Evolutionary conservation across 495 filamentous ascomycete species (phyloP).

Genomic region (Penicillium steckii): DNA sequence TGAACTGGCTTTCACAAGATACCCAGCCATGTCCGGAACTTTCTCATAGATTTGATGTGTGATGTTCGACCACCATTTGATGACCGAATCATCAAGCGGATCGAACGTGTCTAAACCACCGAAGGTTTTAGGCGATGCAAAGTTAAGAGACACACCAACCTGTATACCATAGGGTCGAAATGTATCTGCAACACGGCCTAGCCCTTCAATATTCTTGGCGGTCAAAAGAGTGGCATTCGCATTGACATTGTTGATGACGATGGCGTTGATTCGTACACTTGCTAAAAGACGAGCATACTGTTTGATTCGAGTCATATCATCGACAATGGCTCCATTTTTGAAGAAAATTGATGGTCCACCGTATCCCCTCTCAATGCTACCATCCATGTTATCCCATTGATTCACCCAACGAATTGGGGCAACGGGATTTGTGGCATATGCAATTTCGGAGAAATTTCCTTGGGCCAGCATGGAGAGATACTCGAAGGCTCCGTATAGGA

Average conservation of each 20-base stretch:
- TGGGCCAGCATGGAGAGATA: constrained; percentile 64
- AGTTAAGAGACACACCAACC: constrained; percentile 65
- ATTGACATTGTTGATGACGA: constrained; percentile 74
- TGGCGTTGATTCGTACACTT: constrained; percentile 65
- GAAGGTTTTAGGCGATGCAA: constrained; percentile 59
- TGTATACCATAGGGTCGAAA: constrained; percentile 68
- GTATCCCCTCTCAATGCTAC: constrained; percentile 68
- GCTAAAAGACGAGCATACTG: constrained; percentile 68
- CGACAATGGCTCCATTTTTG: constrained; percentile 47
- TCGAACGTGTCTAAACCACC: constrained; percentile 62
- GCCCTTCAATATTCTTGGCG: constrained; percentile 55
- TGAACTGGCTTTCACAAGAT: constrained; percentile 71
- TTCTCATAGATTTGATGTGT: constrained; percentile 56
- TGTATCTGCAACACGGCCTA: constrained; percentile 60
- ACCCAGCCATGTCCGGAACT: constrained; percentile 67
- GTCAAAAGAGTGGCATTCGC: constrained; percentile 59
- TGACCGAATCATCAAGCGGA: constrained; percentile 58
- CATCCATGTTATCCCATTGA: constrained; percentile 74
- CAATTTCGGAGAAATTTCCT: constrained; percentile 55
- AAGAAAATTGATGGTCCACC: constrained; percentile 72
- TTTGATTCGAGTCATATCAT: constrained; percentile 56
- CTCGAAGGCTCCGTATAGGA: constrained; percentile 68
- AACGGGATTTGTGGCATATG: constrained; percentile 54
- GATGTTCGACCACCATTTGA: constrained; percentile 60
- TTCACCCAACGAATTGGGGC: constrained; percentile 69